Evolutionary conservation across 768 basidiomycete genomes (phyloP).

Genomic region (Aureoboletus auriporus): DNA sequence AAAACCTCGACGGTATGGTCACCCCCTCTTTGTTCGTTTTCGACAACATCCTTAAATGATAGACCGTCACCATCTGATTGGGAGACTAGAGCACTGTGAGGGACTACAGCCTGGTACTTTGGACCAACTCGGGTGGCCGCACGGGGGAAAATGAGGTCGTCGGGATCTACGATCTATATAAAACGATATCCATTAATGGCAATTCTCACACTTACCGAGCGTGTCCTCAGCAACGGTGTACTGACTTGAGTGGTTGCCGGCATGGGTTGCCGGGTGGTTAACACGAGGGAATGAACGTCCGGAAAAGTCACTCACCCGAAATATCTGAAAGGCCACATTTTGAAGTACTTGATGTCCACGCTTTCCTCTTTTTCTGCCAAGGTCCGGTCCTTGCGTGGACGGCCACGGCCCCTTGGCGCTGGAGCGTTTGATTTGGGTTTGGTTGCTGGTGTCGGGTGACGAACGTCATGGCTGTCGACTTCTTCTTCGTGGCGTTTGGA

Average conservation of each 20-base stretch:
- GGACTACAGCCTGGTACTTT: constrained; percentile 75
- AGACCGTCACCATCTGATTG: constrained; percentile 27
- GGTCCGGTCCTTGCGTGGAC: constrained; percentile 71
- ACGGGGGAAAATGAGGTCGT: constrained; percentile 95
- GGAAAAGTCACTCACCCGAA: constrained; percentile 68
- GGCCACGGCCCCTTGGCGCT: constrained; percentile 64
- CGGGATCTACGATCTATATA: constrained; percentile 63
- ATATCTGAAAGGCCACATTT: constrained; percentile 94
- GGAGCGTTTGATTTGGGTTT: constrained; percentile 71
- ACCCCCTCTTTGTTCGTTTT: constrained; percentile 57
- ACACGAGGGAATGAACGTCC: background rate
- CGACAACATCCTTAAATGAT: constrained; percentile 3
- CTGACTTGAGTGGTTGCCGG: constrained; percentile 45
- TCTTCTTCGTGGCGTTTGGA: constrained; percentile 83
- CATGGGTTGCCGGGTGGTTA: background rate
- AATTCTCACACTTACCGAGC: constrained; percentile 51
- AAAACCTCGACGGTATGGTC: constrained; percentile 73
- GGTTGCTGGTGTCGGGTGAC: constrained; percentile 49
- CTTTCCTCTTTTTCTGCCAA: constrained; percentile 77
- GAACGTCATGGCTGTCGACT: constrained; percentile 71
- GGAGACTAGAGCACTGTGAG: constrained; percentile 30
- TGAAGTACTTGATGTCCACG: constrained; percentile 76
- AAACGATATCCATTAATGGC: constrained; percentile 17
- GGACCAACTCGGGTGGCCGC: constrained; percentile 87
- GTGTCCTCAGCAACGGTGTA: constrained; percentile 92